Evolutionary conservation across 257 asterid species (phyloP).

Genomic region (Capsicum rhomboideum): DNA sequence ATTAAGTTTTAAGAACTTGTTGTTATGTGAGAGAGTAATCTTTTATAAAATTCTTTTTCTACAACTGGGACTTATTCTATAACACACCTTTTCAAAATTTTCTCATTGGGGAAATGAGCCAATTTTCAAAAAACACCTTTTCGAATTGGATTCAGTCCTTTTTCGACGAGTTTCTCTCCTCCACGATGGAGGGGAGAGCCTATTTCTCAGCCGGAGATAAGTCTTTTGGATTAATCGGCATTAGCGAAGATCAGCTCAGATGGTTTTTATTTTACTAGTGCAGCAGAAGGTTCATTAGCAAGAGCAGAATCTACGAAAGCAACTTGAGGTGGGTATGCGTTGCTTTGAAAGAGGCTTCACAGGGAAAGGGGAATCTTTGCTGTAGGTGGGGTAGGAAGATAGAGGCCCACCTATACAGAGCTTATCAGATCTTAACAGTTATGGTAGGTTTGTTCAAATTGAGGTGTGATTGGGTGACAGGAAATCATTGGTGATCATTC

Average conservation of each 20-base stretch:
- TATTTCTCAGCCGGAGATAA: background rate
- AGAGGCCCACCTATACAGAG: background rate
- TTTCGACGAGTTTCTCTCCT: background rate
- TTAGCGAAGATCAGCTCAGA: background rate
- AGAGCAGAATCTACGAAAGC: background rate
- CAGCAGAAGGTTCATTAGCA: background rate
- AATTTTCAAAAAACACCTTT: background rate
- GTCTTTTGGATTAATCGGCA: background rate
- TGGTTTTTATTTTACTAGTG: background rate
- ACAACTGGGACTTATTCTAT: background rate
- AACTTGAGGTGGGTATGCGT: background rate
- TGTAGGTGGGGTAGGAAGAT: background rate
- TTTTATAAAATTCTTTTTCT: background rate
- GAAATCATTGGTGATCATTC: background rate
- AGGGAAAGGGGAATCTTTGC: background rate
- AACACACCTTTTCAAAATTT: background rate
- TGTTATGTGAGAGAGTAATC: background rate
- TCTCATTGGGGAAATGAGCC: background rate
- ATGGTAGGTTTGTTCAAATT: background rate
- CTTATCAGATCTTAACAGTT: background rate
- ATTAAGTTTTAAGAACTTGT: background rate
- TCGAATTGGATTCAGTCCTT: background rate
- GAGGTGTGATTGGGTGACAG: background rate
- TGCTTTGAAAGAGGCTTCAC: background rate
- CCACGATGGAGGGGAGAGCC: background rate